These are phyloP conservation scores for Cnidoscolus chayamansa DNA, from an alignment of 441 rosid genomes.

Conservation along the genomic window DNA sequence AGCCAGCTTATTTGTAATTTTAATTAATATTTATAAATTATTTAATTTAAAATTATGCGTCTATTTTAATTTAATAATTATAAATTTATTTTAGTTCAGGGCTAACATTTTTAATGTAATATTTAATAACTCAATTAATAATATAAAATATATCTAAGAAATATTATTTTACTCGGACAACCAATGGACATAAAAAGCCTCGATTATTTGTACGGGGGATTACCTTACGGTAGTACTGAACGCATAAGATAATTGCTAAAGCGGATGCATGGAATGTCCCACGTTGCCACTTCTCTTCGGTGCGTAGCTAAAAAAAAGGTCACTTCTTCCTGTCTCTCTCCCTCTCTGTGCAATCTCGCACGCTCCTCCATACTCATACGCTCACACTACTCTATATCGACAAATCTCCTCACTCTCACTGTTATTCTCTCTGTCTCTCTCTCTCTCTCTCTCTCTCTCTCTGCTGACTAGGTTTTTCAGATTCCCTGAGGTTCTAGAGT, in stretches of 20 bases:
- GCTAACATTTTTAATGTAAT: too few species aligned
- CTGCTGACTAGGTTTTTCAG: slow-evolving; percentile 26
- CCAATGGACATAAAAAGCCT: too few species aligned
- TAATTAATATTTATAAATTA: too few species aligned
- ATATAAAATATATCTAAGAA: too few species aligned
- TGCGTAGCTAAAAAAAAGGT: slow-evolving; percentile 25
- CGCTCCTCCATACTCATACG: not conserved
- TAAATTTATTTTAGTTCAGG: too few species aligned
- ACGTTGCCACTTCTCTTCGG: slow-evolving; percentile 59
- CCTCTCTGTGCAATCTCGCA: slow-evolving; percentile 10
- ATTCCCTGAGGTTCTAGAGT: slow-evolving; percentile 33
- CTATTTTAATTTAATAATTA: too few species aligned
- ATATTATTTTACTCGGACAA: too few species aligned
- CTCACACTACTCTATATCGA: not conserved
- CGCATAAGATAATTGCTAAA: slow-evolving; percentile 9
- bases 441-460: slow-evolving; percentile 15
- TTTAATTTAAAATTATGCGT: too few species aligned
- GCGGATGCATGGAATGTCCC: slow-evolving; percentile 44
- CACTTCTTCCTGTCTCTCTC: slow-evolving; percentile 1
- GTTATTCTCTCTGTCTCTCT: slow-evolving; percentile 17
- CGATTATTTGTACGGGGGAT: too few species aligned
- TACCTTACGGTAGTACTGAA: not conserved
- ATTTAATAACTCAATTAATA: too few species aligned
- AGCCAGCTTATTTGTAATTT: too few species aligned
- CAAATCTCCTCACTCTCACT: slow-evolving; percentile 1